Percentiles rank a stretch among this genome's conserved stretches.
Evolutionary conservation across 169 alveolate genomes (phyloP).

Genomic region (Babesia ovis): DNA sequence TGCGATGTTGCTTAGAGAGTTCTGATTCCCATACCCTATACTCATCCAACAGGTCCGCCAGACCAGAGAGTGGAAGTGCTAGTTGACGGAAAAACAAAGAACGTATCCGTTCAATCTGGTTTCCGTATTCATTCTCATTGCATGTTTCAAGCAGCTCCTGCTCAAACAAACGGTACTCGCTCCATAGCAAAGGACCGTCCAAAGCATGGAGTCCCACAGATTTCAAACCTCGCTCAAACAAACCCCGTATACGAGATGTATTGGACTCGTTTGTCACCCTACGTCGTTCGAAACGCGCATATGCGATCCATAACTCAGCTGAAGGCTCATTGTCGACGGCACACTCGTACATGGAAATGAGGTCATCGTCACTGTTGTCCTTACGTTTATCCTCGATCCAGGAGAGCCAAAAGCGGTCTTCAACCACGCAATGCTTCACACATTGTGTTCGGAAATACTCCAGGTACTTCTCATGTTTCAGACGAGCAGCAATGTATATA

Average conservation of each 20-base stretch:
- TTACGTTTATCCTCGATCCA: constrained; percentile 58
- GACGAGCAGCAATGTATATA: constrained; percentile 37
- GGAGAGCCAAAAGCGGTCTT: constrained; percentile 63
- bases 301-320: constrained; percentile 61
- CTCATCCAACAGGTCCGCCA: constrained; percentile 66
- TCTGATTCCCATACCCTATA: constrained; percentile 68
- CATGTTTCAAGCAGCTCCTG: constrained; percentile 37
- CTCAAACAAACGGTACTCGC: constrained; percentile 58
- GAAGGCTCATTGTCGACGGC: constrained; percentile 70
- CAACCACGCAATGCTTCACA: constrained; percentile 60
- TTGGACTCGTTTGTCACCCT: background rate
- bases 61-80: constrained; percentile 59
- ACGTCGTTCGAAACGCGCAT: constrained; percentile 32
- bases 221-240: constrained; percentile 61
- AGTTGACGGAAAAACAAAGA: constrained; percentile 55
- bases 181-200: constrained; percentile 68
- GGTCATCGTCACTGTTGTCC: constrained; percentile 33
- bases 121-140: constrained; percentile 8
- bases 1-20: constrained; percentile 44
- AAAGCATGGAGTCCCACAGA: constrained; percentile 63
- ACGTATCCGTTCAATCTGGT: constrained; percentile 51
- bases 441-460: constrained; percentile 50
- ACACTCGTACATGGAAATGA: constrained; percentile 41
- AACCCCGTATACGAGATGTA: constrained; percentile 3
- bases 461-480: constrained; percentile 38